Evolutionary conservation across 2,329 filamentous ascomycete species (phyloP), one percentile per base, ranked within the genome.

Genomic region (Venturia carpophila): DNA sequence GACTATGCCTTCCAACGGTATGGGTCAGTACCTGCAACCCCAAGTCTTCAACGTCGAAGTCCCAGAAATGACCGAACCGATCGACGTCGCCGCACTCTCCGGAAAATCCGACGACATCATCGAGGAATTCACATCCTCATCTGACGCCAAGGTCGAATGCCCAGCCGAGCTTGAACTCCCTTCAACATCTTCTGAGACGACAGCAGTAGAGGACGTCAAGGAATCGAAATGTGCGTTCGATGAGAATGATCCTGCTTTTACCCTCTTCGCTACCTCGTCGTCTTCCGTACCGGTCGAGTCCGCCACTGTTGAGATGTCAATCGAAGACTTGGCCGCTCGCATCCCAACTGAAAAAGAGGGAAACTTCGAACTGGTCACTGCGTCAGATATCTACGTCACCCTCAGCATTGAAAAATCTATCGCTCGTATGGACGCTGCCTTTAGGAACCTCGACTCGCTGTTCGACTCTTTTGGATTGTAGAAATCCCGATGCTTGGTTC

Each of bases 21-120:
- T 74, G 70, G 73, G 72, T 66, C 74, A 71, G 70, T 76, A 71
- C 70, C 72, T 76, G 67, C 86, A 89, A 73, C 86, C 87, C 30
- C 86, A 87, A 73, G 87, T 90, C 61, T 95, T 89, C 71, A 84
- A 90, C 62, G 84, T 92, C n/a, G 85, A 89, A 68, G 83, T 90
- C 1, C 87, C 88, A 1, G 83, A 87, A 69, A 87, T 88, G 5
- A 71, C 75, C 55, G 81, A 74, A 64, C 92, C 69, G 80, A 88
- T 72, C 56, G 81, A 84, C 67, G 77, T 83, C 6, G 80, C 83
- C 30, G 73, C 82, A 30, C 80, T 94, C n/a, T 87, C 87, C 5
- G 89, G 89, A 71, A 94, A 94, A 82, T 77, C 64, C 11, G 63
- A 69, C n/a, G 71, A 73, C 64, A 71, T 76, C 75, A 71, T 71